Conservation (phyloP, 2,329 filamentous ascomycete genomes). For the Colletotrichum paranaense region DNA sequence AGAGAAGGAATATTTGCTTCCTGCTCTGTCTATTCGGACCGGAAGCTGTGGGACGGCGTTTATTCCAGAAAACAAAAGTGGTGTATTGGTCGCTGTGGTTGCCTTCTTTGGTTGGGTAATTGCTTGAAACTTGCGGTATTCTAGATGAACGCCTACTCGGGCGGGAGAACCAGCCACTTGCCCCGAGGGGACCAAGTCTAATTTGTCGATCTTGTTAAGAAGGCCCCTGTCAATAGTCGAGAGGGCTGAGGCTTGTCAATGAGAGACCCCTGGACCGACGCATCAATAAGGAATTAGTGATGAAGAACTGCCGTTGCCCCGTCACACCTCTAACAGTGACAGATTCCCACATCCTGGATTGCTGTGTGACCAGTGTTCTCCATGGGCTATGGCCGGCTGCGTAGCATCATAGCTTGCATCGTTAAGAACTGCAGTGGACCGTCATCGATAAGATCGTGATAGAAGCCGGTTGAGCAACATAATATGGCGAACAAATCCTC, state of each 20-base stretch:
- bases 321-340: conserved; percentile 1
- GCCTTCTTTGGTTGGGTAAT: neutral
- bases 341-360: neutral
- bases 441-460: neutral
- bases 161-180: conserved; percentile 8
- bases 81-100: neutral
- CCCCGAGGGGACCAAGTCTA: conserved; percentile 5
- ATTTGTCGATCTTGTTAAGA: conserved; percentile 34
- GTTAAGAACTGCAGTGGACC: neutral
- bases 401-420: neutral
- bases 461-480: neutral
- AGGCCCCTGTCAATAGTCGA: conserved; percentile 28
- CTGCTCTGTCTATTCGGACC: neutral
- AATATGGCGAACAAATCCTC: neutral
- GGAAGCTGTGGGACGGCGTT: neutral
- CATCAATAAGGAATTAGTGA: conserved; percentile 31
- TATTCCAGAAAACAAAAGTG: neutral
- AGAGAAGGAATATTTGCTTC: neutral
- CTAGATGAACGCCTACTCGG: neutral
- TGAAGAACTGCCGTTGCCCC: conserved; percentile 32
- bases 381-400: neutral
- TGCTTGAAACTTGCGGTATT: conserved; percentile 1
- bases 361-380: neutral
- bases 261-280: conserved; percentile 21
- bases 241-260: conserved; percentile 1